Evolutionary conservation across 164 flowering plant species (phyloP).

Genomic region (Stephania japonica): DNA sequence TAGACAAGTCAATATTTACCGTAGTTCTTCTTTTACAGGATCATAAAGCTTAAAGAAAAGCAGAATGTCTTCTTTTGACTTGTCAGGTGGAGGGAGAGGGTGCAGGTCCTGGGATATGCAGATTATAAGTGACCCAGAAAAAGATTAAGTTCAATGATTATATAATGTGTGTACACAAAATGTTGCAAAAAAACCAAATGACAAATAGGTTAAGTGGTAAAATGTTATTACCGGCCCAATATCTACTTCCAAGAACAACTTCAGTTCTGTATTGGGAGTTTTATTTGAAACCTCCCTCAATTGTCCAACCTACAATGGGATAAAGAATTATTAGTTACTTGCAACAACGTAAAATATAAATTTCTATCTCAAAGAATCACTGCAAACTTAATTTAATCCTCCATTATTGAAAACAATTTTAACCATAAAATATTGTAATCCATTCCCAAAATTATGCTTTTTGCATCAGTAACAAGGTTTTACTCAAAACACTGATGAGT

Average conservation of each 20-base stretch:
- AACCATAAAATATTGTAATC: background rate
- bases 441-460: background rate
- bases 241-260: slow-evolving; percentile 70
- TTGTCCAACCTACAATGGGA: slow-evolving; percentile 56
- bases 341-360: background rate
- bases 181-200: background rate
- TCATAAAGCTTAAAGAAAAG: slow-evolving; percentile 81
- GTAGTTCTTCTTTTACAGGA: slow-evolving; percentile 60
- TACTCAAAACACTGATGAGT: background rate
- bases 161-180: background rate
- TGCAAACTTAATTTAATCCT: background rate
- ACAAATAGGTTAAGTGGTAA: background rate
- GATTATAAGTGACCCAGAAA: background rate
- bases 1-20: slow-evolving; percentile 29
- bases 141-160: background rate
- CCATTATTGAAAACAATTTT: background rate
- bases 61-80: slow-evolving; percentile 69
- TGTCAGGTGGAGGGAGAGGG: slow-evolving; percentile 65
- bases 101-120: slow-evolving; percentile 42
- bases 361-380: background rate
- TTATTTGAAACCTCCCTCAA: slow-evolving; percentile 68
- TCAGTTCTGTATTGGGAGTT: slow-evolving; percentile 57
- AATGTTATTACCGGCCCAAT: slow-evolving; percentile 43
- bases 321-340: background rate
- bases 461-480: background rate